Conservation (phyloP, 495 filamentous ascomycete genomes). For the Lasiosphaeria miniovina region DNA sequence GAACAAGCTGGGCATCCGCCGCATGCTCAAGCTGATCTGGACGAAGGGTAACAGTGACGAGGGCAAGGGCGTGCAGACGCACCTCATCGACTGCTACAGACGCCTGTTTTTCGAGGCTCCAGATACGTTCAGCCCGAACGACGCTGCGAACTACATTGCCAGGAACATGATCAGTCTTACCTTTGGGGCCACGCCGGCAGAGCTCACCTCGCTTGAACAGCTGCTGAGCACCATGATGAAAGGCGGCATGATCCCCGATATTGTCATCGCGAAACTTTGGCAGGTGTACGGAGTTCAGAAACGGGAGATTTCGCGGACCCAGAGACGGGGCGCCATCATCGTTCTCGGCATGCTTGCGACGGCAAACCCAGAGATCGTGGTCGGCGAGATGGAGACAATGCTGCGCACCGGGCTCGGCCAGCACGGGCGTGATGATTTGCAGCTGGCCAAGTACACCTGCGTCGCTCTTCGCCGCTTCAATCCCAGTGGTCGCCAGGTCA, state of each 20-base stretch:
- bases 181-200: conserved; percentile 88
- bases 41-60: conserved; percentile 99
- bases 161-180: conserved; percentile 99
- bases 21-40: conserved; percentile 97
- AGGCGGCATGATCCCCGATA: conserved; percentile 76
- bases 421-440: conserved; percentile 75
- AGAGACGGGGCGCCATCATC: conserved; percentile 90
- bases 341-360: conserved; percentile 95
- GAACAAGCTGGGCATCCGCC: conserved; percentile 81
- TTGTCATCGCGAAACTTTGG: conserved; percentile 91
- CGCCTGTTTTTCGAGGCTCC: conserved; percentile 94
- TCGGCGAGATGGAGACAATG: conserved; percentile 91
- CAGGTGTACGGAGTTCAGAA: conserved; percentile 94
- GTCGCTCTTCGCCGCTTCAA: conserved; percentile 87
- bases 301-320: conserved; percentile 88
- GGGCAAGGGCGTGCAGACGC: conserved; percentile 95
- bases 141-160: conserved; percentile 92
- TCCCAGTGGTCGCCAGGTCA: conserved; percentile 73
- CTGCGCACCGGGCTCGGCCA: conserved; percentile 82
- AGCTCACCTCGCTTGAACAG: conserved; percentile 93
- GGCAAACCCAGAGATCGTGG: conserved; percentile 86
- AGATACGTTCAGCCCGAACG: conserved; percentile 78
- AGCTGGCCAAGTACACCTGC: conserved; percentile 91
- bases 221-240: conserved; percentile 97
- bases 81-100: conserved; percentile 96